A percentile compares a stretch with the other conserved stretches of the same genome.
Conservation (phyloP, 225 moss, liverwort and hornwort genomes). For the Marchantia polymorpha region DNA sequence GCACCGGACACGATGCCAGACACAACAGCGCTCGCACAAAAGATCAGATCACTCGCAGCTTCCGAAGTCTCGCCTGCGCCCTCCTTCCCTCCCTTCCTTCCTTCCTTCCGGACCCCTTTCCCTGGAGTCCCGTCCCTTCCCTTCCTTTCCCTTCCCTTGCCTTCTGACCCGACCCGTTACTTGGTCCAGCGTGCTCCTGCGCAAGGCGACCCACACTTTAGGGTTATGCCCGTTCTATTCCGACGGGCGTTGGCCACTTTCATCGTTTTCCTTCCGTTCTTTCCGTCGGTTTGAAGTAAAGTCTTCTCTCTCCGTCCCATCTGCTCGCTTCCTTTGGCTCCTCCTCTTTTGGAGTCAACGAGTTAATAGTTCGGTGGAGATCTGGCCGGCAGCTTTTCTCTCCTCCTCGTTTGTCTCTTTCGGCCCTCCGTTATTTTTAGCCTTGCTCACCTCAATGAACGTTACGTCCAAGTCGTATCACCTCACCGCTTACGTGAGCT, state of each 20-base stretch:
- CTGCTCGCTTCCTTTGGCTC: background rate
- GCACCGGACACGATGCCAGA: background rate
- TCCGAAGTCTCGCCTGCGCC: background rate
- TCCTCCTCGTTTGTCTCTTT: background rate
- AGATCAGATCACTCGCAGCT: background rate
- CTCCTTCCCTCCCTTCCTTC: background rate
- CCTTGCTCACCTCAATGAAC: background rate
- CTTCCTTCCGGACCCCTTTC: background rate
- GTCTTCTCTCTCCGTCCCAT: background rate
- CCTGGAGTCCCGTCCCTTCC: background rate
- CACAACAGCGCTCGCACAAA: background rate
- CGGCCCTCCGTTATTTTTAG: background rate
- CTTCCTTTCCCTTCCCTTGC: background rate
- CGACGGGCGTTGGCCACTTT: background rate
- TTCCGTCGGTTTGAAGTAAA: background rate
- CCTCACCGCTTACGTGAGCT: background rate
- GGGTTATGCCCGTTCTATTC: background rate
- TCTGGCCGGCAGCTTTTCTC: background rate
- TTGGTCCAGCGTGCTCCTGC: background rate
- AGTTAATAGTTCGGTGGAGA: background rate
- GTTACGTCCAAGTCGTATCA: background rate
- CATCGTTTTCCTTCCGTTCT: background rate
- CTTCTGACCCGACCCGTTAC: background rate
- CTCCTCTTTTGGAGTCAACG: conserved; percentile 1
- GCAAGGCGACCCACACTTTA: background rate